Evolutionary conservation across 2,329 filamentous ascomycete genomes (phyloP), one percentile per base, ranked within the genome.

Genomic region (Phaeoacremonium minimum): DNA sequence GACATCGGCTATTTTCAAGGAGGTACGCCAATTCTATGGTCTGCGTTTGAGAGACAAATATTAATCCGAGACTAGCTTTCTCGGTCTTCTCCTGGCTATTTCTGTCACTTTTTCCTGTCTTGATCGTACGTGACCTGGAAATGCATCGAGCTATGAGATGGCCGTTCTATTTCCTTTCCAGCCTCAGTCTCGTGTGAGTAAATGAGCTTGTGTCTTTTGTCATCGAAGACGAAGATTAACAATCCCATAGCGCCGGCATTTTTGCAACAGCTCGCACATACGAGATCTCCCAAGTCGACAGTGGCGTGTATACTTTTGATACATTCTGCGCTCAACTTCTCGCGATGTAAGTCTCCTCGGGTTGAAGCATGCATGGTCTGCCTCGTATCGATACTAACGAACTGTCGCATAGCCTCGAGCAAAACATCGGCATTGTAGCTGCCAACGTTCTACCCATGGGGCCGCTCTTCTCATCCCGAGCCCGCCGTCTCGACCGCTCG

Each of bases 1-100:
- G 52, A 51, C 33, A 55, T 64, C 42, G 55, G 52, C 4, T 60
- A 59, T 39, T 54, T 57, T 17, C 58, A 63, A 37, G 60, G 60
- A 15, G n/a, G n/a, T n/a, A n/a, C n/a, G n/a, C n/a, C n/a, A n/a
- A n/a, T n/a, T n/a, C n/a, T n/a, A n/a, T n/a, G n/a, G n/a, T n/a
- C n/a, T n/a, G n/a, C n/a, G n/a, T n/a, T n/a, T n/a, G n/a, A n/a
- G n/a, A n/a, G n/a, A n/a, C n/a, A n/a, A n/a, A n/a, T n/a, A n/a
- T n/a, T n/a, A n/a, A n/a, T n/a, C 13, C 7, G 16, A n/a, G 13
- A 13, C 16, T 36, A 58, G 55, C 55, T 4, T 58, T 62, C 36
- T 58, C 55, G 14, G 53, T 61, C 5, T 56, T 58, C 35, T 54
- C 56, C 11, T 61, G 57, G 47, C 46, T 61, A 8, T 60, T 60